Conservation (phyloP, 2,329 filamentous ascomycete species). For the Ophiostoma perfectum region DNA sequence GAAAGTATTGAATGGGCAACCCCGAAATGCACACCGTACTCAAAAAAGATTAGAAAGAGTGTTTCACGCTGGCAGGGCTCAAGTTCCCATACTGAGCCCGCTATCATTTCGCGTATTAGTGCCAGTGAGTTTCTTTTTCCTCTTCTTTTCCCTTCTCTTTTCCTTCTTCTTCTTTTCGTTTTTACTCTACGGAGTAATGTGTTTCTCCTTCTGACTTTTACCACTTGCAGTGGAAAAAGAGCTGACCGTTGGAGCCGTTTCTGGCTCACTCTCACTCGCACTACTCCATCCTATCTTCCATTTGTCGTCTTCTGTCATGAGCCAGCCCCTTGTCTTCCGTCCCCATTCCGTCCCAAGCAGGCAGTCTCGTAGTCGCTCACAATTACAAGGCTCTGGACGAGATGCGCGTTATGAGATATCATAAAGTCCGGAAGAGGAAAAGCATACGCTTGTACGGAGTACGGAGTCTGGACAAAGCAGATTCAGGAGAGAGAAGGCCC, state of each 20-base stretch:
- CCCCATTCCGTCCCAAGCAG: not conserved
- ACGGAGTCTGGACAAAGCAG: not conserved
- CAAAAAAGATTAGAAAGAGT: not conserved
- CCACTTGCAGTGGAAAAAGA: not conserved
- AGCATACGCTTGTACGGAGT: not conserved
- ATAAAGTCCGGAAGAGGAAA: constrained; percentile 5
- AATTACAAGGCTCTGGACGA: not conserved
- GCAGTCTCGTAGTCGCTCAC: not conserved
- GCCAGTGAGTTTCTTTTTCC: not conserved
- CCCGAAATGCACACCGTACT: not conserved
- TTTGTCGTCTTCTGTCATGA: not conserved
- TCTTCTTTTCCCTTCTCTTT: not conserved
- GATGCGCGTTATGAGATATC: not conserved
- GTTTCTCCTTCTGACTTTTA: not conserved
- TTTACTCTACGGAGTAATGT: too few species aligned
- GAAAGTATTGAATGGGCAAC: not conserved
- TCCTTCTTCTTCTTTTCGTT: too few species aligned
- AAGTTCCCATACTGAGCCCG: not conserved
- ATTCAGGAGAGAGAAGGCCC: not conserved
- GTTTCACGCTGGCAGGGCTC: constrained; percentile 9
- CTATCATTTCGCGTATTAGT: constrained; percentile 1
- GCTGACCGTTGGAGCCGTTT: not conserved
- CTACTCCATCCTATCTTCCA: not conserved
- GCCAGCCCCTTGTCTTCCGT: not conserved
- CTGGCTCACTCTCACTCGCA: not conserved